Percentiles rank a stretch among this genome's conserved stretches.
Conservation (phyloP, 805 yeast genomes). For the Danielozyma ontarioensis region DNA sequence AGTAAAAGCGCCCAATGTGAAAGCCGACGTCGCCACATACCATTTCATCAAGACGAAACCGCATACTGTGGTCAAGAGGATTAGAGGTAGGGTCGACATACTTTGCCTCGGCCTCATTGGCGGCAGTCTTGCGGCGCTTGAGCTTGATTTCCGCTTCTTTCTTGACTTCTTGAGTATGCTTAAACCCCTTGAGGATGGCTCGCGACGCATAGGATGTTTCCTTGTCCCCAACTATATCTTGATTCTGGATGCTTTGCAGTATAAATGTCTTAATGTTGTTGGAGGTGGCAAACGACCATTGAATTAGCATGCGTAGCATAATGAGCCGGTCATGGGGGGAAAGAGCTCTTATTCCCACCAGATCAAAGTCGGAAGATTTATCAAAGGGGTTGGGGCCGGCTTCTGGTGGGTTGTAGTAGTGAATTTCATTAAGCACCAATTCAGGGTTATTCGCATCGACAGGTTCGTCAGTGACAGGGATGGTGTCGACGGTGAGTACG, state of each 20-base stretch:
- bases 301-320: conserved; percentile 28
- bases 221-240: conserved; percentile 35
- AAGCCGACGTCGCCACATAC: conserved; percentile 38
- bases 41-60: conserved; percentile 29
- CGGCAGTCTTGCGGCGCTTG: conserved; percentile 14
- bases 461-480: conserved; percentile 5
- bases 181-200: conserved; percentile 30
- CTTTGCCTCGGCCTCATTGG: conserved; percentile 8
- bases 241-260: conserved; percentile 18
- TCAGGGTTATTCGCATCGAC: conserved; percentile 23
- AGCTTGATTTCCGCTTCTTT: conserved; percentile 27
- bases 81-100: conserved; percentile 37
- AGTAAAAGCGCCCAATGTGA: conserved; percentile 34
- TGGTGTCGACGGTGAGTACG: conserved; percentile 1
- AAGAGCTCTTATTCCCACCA: conserved; percentile 27
- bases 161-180: conserved; percentile 24
- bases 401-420: conserved; percentile 9
- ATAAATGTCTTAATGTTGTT: conserved; percentile 23
- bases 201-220: conserved; percentile 33
- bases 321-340: conserved; percentile 30
- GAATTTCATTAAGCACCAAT: conserved; percentile 7
- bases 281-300: conserved; percentile 32
- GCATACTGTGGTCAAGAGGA: conserved; percentile 29
- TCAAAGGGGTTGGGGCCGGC: conserved; percentile 16
- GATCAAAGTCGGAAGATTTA: conserved; percentile 21